A percentile compares a stretch with the other conserved stretches of the same genome.
These are phyloP conservation scores for Dryadomyces sulphureus DNA, from an alignment of 2,329 filamentous ascomycete species.

Conservation along the genomic window DNA sequence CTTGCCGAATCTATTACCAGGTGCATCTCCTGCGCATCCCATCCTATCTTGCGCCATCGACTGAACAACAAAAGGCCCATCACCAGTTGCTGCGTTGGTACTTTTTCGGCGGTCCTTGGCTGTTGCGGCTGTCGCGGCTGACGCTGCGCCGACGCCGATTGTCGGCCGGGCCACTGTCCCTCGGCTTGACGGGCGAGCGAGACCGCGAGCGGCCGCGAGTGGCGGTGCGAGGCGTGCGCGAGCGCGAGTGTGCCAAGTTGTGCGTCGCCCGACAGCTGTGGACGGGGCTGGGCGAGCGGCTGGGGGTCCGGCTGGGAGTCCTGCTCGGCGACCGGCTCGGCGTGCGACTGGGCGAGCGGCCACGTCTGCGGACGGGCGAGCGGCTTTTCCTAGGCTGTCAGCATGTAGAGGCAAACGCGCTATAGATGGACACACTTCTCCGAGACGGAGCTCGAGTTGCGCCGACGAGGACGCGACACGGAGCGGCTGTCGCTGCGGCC, in stretches of 20 bases:
- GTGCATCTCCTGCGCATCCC: too few relatives aligned
- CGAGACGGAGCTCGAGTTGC: background rate
- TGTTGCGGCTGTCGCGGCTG: constrained; percentile 9
- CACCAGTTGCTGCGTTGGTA: constrained; percentile 6
- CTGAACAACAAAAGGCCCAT: background rate
- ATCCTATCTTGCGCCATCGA: too few relatives aligned
- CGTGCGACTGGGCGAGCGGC: constrained; percentile 5
- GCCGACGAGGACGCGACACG: background rate
- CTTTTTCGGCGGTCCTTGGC: constrained; percentile 13
- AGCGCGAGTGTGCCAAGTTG: background rate
- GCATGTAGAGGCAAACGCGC: too few relatives aligned
- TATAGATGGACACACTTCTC: too few relatives aligned
- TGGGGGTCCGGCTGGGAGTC: constrained; percentile 1
- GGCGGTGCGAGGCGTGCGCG: background rate
- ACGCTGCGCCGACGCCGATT: constrained; percentile 11
- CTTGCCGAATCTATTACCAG: too few relatives aligned
- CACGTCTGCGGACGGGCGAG: too few relatives aligned
- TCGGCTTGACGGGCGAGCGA: background rate
- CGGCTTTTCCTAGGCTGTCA: too few relatives aligned
- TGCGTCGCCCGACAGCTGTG: background rate
- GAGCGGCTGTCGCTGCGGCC: background rate
- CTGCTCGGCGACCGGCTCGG: too few relatives aligned
- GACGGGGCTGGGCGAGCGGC: constrained; percentile 2
- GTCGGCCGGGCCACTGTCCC: background rate
- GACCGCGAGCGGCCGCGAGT: background rate